Conservation (phyloP, 768 basidiomycete genomes). For the Pilatotrama ljubarskyi region DNA sequence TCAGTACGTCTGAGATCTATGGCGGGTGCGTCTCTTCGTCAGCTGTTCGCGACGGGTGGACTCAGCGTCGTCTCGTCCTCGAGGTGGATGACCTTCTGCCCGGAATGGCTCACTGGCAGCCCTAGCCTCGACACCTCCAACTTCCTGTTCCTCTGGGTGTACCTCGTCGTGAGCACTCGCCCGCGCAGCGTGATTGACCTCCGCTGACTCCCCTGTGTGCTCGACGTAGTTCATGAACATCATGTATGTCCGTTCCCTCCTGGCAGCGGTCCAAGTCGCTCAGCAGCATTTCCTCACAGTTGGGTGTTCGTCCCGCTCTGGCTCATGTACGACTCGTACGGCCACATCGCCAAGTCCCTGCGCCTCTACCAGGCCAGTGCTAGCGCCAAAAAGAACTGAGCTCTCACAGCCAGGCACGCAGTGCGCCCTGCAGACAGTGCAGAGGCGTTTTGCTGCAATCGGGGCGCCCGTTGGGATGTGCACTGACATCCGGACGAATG, state of each 20-base stretch:
- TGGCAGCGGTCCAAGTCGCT: not conserved
- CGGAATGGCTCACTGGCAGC: constrained; percentile 80
- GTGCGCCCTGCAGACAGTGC: too few species aligned
- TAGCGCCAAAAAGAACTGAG: constrained; percentile 24
- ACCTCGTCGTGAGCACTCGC: constrained; percentile 64
- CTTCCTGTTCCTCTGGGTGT: constrained; percentile 73
- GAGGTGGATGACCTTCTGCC: constrained; percentile 84
- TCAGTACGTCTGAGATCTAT: constrained; percentile 76
- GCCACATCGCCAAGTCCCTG: constrained; percentile 62
- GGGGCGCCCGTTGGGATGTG: too few species aligned
- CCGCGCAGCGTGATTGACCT: not conserved
- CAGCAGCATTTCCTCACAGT: constrained; percentile 37
- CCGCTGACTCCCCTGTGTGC: not conserved
- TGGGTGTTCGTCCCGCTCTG: constrained; percentile 80
- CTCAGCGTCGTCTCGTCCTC: too few species aligned
- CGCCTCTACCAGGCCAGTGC: constrained; percentile 35
- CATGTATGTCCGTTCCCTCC: constrained; percentile 51
- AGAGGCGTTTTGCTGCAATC: too few species aligned
- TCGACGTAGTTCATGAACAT: constrained; percentile 72
- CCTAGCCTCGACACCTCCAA: constrained; percentile 73
- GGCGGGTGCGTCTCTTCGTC: constrained; percentile 50
- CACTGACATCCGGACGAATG: too few species aligned
- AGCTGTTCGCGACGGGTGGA: too few species aligned
- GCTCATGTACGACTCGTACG: constrained; percentile 79
- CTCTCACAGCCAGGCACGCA: too few species aligned